A percentile compares a stretch with the other conserved stretches of the same genome.
Conservation (phyloP, 768 basidiomycete species). For the Kwoniella shandongensis region DNA sequence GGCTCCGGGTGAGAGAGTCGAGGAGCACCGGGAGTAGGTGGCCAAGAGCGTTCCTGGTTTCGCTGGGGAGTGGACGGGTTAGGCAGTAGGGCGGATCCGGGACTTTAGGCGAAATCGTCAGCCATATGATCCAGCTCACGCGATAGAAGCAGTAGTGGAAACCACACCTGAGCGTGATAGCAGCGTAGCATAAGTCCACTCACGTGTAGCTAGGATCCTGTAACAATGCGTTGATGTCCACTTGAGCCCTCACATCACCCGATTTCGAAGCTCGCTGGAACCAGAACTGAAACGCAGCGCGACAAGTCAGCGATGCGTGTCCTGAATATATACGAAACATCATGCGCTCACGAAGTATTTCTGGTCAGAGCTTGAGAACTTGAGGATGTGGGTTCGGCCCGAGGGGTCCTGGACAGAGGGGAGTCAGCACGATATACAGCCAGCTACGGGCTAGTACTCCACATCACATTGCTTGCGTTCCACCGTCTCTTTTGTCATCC, state of each 20-base stretch:
- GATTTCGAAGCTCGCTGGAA: slow-evolving; percentile 40
- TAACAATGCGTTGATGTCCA: slow-evolving; percentile 46
- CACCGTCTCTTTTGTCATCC: not conserved
- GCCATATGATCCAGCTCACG: slow-evolving; percentile 1
- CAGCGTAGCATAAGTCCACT: slow-evolving; percentile 4
- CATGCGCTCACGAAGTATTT: slow-evolving; percentile 73
- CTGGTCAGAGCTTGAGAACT: slow-evolving; percentile 85
- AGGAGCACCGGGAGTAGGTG: slow-evolving; percentile 39
- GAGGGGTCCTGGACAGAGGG: slow-evolving; percentile 53
- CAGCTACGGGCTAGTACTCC: too few species aligned
- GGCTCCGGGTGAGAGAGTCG: slow-evolving; percentile 27
- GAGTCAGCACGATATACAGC: too few species aligned
- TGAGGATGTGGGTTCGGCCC: slow-evolving; percentile 80
- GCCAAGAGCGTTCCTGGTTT: slow-evolving; percentile 24
- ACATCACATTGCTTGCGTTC: too few species aligned
- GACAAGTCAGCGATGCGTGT: not conserved
- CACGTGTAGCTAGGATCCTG: slow-evolving; percentile 43
- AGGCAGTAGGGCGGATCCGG: slow-evolving; percentile 26
- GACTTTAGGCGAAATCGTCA: slow-evolving; percentile 6
- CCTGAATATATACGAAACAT: not conserved
- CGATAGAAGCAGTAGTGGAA: not conserved
- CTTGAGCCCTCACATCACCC: slow-evolving; percentile 28
- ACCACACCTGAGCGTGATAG: not conserved
- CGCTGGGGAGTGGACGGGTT: slow-evolving; percentile 17
- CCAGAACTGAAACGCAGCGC: slow-evolving; percentile 43